Conservation (phyloP, 208 protist genomes). For the Crithidia sp. region DNA sequence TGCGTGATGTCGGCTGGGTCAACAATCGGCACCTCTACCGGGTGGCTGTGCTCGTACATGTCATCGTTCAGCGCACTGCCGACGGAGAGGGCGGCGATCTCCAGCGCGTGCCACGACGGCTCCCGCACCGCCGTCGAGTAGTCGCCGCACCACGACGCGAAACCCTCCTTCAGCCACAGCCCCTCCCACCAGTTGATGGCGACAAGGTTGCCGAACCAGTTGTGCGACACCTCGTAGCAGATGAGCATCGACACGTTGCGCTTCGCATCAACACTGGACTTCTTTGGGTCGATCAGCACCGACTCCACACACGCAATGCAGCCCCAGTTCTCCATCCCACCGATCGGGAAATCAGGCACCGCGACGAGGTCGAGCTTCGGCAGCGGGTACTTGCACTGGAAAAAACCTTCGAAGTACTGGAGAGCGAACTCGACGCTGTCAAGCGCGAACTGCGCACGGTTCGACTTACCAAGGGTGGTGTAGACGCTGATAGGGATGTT, state of each 20-base stretch:
- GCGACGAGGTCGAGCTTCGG: slow-evolving; percentile 98
- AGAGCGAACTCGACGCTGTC: slow-evolving; percentile 77
- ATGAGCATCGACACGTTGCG: slow-evolving; percentile 92
- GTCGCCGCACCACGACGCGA: slow-evolving; percentile 97
- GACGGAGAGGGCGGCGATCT: slow-evolving; percentile 77
- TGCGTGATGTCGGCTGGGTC: slow-evolving; percentile 94
- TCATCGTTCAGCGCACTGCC: slow-evolving; percentile 86
- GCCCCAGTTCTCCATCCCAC: slow-evolving; percentile 98
- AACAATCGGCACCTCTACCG: slow-evolving; percentile 95
- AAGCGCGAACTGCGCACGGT: slow-evolving; percentile 81
- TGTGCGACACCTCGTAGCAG: slow-evolving; percentile 97
- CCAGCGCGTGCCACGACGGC: slow-evolving; percentile 89
- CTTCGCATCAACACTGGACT: slow-evolving; percentile 57
- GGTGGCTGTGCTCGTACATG: slow-evolving; percentile 93
- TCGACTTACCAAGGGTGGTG: slow-evolving; percentile 68
- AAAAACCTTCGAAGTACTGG: slow-evolving; percentile 89
- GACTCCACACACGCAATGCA: slow-evolving; percentile 95
- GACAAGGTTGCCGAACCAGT: slow-evolving; percentile 99
- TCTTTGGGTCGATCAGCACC: slow-evolving; percentile 78
- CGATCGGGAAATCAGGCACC: slow-evolving; percentile 95
- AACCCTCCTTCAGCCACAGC: slow-evolving; percentile 99
- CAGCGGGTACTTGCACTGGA: slow-evolving; percentile 92
- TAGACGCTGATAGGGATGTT: slow-evolving; percentile 81
- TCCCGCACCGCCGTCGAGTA: slow-evolving; percentile 78
- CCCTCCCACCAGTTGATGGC: slow-evolving; percentile 99